phyloP scores from a whole-genome alignment of 1,139 yeast genomes.

The Saccharomyces pastorianus region DNA sequence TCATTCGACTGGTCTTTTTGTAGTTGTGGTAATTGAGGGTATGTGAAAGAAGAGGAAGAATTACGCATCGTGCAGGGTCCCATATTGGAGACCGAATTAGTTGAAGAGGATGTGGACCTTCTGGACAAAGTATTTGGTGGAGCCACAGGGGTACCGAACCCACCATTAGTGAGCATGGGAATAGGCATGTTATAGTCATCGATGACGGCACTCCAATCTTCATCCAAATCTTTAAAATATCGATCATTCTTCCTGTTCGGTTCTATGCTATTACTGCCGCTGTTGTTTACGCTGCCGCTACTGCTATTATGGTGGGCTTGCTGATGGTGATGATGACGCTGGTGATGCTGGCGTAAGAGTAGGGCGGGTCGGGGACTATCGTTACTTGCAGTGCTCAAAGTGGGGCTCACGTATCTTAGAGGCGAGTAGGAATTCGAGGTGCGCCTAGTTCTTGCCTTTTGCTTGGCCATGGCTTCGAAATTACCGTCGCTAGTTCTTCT shows the following conservation, averaged over 20 bases:
- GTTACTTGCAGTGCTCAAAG: slow-evolving; percentile 7
- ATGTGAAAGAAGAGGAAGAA: slow-evolving; percentile 9
- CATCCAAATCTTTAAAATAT: slow-evolving; percentile 61
- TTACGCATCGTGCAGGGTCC: slow-evolving; percentile 17
- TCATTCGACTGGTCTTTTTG: slow-evolving; percentile 27
- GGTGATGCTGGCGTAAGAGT: slow-evolving; percentile 1
- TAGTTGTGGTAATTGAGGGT: slow-evolving; percentile 31
- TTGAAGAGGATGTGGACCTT: slow-evolving; percentile 10
- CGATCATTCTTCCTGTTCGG: slow-evolving; percentile 24
- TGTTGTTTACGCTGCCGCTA: slow-evolving; percentile 8
- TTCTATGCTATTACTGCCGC: slow-evolving; percentile 7
- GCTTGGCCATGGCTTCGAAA: slow-evolving; percentile 25
- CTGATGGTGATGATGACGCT: slow-evolving; percentile 10
- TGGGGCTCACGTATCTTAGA: slow-evolving; percentile 20
- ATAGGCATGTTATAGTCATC: slow-evolving; percentile 38
- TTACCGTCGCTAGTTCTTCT: slow-evolving; percentile 16
- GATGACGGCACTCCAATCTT: slow-evolving; percentile 87
- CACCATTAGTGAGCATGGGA: slow-evolving; percentile 37
- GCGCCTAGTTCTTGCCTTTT: slow-evolving; percentile 16
- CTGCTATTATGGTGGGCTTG: slow-evolving; percentile 12
- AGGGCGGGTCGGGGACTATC: slow-evolving; percentile 16
- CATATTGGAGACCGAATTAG: slow-evolving; percentile 7
- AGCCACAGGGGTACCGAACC: slow-evolving; percentile 9
- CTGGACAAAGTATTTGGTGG: slow-evolving; percentile 4
- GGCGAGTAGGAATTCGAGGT: slow-evolving; percentile 23